Percentiles rank a stretch among this genome's conserved stretches.
phyloP scores from a whole-genome alignment of 257 asterid species.

The Nicotiana benthamiana region DNA sequence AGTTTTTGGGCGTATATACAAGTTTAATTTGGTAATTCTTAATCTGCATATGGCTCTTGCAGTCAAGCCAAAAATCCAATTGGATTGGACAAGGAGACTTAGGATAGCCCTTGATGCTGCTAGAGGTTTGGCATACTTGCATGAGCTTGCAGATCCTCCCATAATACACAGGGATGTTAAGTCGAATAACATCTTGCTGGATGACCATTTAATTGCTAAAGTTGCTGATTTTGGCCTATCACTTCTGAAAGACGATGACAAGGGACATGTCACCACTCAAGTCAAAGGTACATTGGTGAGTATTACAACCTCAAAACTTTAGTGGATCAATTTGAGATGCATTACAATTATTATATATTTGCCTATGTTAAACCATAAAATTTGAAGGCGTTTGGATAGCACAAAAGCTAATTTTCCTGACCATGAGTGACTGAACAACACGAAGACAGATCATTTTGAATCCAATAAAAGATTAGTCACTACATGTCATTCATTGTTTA shows the following conservation, averaged over 20 bases:
- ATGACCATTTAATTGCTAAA: conserved; percentile 53
- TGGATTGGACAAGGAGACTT: conserved; percentile 69
- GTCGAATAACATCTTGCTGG: conserved; percentile 73
- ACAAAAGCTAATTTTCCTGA: background rate
- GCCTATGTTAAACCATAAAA: background rate
- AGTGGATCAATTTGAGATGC: background rate
- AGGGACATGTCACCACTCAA: conserved; percentile 78
- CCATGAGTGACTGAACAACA: background rate
- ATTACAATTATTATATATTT: background rate
- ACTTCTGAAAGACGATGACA: conserved; percentile 64
- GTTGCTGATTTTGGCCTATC: conserved; percentile 94
- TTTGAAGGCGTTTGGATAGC: background rate
- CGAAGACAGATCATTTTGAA: background rate
- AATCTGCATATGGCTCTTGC: background rate
- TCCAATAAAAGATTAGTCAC: background rate
- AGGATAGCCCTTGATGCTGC: conserved; percentile 74
- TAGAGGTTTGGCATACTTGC: conserved; percentile 70
- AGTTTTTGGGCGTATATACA: background rate
- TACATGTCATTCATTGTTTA: background rate
- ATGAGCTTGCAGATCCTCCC: conserved; percentile 88
- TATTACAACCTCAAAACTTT: background rate
- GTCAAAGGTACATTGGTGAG: conserved; percentile 93
- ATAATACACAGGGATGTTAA: conserved; percentile 85
- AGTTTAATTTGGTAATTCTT: background rate
- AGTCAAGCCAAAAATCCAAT: conserved; percentile 4